Conservation (phyloP, 1,139 yeast genomes). For the Insectozyma bohioensis region DNA sequence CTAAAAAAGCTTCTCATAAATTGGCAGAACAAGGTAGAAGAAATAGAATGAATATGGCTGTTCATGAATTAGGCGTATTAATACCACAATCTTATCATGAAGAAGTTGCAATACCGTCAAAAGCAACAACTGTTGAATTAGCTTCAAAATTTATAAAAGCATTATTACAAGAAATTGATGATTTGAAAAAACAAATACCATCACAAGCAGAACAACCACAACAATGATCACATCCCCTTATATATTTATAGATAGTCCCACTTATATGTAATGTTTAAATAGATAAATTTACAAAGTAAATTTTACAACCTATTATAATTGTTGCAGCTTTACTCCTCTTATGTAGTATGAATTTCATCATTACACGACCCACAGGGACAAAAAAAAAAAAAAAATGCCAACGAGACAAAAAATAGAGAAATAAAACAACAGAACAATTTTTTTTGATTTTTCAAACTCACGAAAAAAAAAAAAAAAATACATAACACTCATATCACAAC, state of each 20-base stretch:
- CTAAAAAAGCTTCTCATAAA: slow-evolving; percentile 80
- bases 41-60: slow-evolving; percentile 85
- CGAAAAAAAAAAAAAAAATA: slow-evolving; percentile 1
- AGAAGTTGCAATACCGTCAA: slow-evolving; percentile 66
- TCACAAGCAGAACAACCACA: background rate
- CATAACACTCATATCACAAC: background rate
- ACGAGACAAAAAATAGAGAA: slow-evolving; percentile 6
- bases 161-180: slow-evolving; percentile 24
- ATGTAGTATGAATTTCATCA: background rate
- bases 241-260: too few relatives aligned
- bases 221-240: background rate
- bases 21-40: slow-evolving; percentile 96
- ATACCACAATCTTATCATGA: slow-evolving; percentile 66
- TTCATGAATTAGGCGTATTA: slow-evolving; percentile 67
- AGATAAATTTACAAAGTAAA: background rate
- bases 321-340: too few relatives aligned
- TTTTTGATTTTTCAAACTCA: too few relatives aligned
- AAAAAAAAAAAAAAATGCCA: slow-evolving; percentile 7
- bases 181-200: slow-evolving; percentile 9
- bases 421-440: background rate
- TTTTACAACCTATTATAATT: background rate
- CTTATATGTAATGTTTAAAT: too few relatives aligned
- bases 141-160: slow-evolving; percentile 70
- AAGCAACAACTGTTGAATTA: slow-evolving; percentile 92
- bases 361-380: slow-evolving; percentile 1